Conservation (phyloP, 192 early-diverging fungal species). For the Entophlyctis helioformis region DNA sequence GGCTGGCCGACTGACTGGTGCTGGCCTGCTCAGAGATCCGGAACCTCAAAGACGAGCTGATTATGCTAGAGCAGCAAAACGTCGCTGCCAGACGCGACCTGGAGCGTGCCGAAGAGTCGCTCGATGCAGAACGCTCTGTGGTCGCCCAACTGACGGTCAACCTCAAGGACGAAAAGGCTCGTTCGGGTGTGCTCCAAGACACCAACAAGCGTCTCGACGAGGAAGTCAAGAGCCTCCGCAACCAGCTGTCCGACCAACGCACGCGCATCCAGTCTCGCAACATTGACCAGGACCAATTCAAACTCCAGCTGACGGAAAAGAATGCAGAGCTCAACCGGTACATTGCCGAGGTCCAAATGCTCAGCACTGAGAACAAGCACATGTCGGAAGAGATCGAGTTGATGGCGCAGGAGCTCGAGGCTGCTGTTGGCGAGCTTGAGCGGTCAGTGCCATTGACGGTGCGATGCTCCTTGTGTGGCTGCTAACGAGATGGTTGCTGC, state of each 20-base stretch:
- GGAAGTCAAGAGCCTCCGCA: conserved; percentile 26
- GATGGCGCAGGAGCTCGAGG: conserved; percentile 34
- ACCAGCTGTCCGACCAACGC: conserved; percentile 26
- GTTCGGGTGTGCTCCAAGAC: conserved; percentile 12
- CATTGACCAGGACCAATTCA: conserved; percentile 31
- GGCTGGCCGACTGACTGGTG: neutral
- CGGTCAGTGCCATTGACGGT: conserved; percentile 21
- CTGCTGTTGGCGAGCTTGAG: conserved; percentile 36
- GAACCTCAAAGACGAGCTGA: conserved; percentile 22
- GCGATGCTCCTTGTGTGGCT: neutral
- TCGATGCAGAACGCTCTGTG: conserved; percentile 18
- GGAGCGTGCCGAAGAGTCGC: conserved; percentile 18
- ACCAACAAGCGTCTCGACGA: conserved; percentile 16
- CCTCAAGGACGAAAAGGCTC: conserved; percentile 19
- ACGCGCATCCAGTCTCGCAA: conserved; percentile 24
- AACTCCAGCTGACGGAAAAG: conserved; percentile 31
- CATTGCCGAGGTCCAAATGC: conserved; percentile 26
- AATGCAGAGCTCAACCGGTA: conserved; percentile 33
- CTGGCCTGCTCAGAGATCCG: conserved; percentile 11
- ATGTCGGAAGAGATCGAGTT: conserved; percentile 24
- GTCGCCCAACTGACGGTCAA: conserved; percentile 12
- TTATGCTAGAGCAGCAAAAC: conserved; percentile 29
- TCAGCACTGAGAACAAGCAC: conserved; percentile 25
- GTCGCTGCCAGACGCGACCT: conserved; percentile 18
- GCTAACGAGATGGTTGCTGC: neutral